Percentiles rank a stretch among this genome's conserved stretches.
phyloP scores from a whole-genome alignment of 2,329 filamentous ascomycete genomes.

The Fusarium cyanostomum region DNA sequence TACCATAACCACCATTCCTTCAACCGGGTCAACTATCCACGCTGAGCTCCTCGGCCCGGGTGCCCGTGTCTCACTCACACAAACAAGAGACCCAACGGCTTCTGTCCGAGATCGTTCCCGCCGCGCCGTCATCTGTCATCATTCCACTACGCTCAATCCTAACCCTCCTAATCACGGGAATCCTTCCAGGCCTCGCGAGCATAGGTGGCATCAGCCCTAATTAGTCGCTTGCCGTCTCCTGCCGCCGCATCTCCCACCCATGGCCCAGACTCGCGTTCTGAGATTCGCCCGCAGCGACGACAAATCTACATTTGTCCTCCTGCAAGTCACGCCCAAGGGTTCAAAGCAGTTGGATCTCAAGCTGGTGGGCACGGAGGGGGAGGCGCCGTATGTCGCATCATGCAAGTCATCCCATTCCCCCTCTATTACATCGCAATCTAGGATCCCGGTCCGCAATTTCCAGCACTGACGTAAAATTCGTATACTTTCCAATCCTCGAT shows the following conservation, averaged over 20 bases:
- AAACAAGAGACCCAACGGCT: slow-evolving; percentile 12
- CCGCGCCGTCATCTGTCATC: slow-evolving; percentile 27
- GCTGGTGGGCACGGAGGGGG: slow-evolving; percentile 74
- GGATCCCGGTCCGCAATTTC: slow-evolving; percentile 29
- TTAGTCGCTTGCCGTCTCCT: background rate
- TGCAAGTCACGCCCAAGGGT: slow-evolving; percentile 64
- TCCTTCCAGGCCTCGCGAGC: slow-evolving; percentile 2
- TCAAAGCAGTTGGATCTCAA: slow-evolving; percentile 69
- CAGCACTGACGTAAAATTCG: slow-evolving; percentile 30
- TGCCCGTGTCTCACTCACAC: slow-evolving; percentile 28
- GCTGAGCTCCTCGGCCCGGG: slow-evolving; percentile 33
- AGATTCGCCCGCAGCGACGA: slow-evolving; percentile 66
- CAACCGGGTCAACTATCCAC: slow-evolving; percentile 10
- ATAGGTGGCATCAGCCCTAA: slow-evolving; percentile 9
- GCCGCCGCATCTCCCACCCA: slow-evolving; percentile 20
- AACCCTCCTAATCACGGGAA: slow-evolving; percentile 8
- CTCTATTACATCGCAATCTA: slow-evolving; percentile 23
- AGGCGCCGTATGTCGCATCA: slow-evolving; percentile 65
- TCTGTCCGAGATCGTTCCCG: slow-evolving; percentile 20
- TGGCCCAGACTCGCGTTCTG: slow-evolving; percentile 55
- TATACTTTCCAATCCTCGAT: slow-evolving; percentile 23
- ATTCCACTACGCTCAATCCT: slow-evolving; percentile 24
- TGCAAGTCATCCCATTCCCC: slow-evolving; percentile 57
- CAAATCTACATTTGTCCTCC: slow-evolving; percentile 64
- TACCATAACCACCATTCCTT: slow-evolving; percentile 33